These are phyloP conservation scores for Phellinidium pouzarii DNA, from an alignment of 1,284 basidiomycete genomes.

Conservation along the genomic window DNA sequence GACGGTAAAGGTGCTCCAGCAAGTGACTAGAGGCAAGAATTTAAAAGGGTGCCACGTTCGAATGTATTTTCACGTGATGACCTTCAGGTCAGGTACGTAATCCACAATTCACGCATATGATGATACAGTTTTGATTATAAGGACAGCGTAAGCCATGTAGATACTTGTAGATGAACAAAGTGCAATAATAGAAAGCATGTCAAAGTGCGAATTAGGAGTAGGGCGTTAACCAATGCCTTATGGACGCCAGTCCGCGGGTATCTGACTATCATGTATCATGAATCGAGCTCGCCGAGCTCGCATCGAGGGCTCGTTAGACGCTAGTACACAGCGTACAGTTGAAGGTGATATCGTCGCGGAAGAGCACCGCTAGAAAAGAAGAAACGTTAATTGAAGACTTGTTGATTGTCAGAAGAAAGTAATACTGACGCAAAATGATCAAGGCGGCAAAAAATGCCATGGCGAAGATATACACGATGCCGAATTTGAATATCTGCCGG, in stretches of 20 bases:
- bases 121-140: slow-evolving; percentile 14
- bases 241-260: slow-evolving; percentile 3
- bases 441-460: slow-evolving; percentile 80
- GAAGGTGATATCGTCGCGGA: slow-evolving; percentile 62
- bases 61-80: neutral
- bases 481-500: slow-evolving; percentile 68
- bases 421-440: slow-evolving; percentile 64
- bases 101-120: neutral
- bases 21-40: neutral
- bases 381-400: neutral
- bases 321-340: slow-evolving; percentile 69
- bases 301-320: slow-evolving; percentile 46
- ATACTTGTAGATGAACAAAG: slow-evolving; percentile 14
- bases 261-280: neutral
- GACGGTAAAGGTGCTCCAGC: neutral
- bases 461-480: slow-evolving; percentile 77
- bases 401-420: neutral
- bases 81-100: neutral
- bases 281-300: neutral
- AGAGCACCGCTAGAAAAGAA: slow-evolving; percentile 50
- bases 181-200: neutral
- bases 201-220: slow-evolving; percentile 2
- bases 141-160: slow-evolving; percentile 12
- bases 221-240: slow-evolving; percentile 4
- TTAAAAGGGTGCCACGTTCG: neutral